Evolutionary conservation across 257 asterid species (phyloP).

Genomic region (Anisodus tanguticus): DNA sequence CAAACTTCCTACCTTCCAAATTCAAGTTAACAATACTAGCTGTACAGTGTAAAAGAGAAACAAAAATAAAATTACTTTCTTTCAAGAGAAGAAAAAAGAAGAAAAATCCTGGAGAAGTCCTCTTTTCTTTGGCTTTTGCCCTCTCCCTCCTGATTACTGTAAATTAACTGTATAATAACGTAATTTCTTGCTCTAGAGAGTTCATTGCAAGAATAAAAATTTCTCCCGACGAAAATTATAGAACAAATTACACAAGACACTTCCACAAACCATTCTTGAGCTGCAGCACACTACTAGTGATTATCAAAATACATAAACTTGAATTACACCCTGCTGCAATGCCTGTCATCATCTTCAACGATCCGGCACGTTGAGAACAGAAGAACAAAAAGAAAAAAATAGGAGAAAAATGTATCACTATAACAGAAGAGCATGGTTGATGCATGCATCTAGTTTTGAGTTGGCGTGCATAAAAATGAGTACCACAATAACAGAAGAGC

Average conservation of each 20-base stretch:
- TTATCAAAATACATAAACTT: slow-evolving; percentile 44
- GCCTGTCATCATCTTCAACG: slow-evolving; percentile 38
- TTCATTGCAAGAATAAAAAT: slow-evolving; percentile 6
- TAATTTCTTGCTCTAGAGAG: slow-evolving; percentile 9
- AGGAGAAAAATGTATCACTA: slow-evolving; percentile 45
- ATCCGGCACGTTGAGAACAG: slow-evolving; percentile 41
- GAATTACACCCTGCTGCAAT: slow-evolving; percentile 55
- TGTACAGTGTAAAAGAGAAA: neutral
- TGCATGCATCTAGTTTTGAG: slow-evolving; percentile 38
- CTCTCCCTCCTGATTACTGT: slow-evolving; percentile 11
- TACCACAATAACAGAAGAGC: slow-evolving; percentile 42
- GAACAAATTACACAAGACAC: slow-evolving; percentile 44
- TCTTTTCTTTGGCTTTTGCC: slow-evolving; percentile 6
- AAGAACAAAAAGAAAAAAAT: slow-evolving; percentile 26
- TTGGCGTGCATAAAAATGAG: slow-evolving; percentile 33
- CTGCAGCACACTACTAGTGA: slow-evolving; percentile 38
- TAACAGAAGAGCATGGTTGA: slow-evolving; percentile 32
- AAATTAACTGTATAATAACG: slow-evolving; percentile 16
- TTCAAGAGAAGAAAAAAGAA: slow-evolving; percentile 9
- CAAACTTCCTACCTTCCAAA: neutral
- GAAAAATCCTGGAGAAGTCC: slow-evolving; percentile 1
- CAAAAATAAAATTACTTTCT: neutral
- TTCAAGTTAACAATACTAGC: neutral
- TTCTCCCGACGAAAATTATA: slow-evolving; percentile 35
- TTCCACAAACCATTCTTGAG: slow-evolving; percentile 52